Evolutionary conservation across 2,329 filamentous ascomycete species (phyloP).

Genomic region (Arthroderma sp.): DNA sequence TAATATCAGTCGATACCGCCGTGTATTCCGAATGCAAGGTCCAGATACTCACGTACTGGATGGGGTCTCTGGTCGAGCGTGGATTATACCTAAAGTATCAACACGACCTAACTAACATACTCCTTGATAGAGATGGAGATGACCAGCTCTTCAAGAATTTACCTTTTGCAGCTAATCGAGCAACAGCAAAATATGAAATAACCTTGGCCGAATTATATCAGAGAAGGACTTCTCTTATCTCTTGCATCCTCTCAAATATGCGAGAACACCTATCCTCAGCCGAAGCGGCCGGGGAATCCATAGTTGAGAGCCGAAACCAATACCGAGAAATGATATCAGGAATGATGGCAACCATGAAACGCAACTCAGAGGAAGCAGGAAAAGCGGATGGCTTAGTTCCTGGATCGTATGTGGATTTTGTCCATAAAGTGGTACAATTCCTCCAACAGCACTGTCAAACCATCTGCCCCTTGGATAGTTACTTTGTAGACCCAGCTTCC

Average conservation of each 20-base stretch:
- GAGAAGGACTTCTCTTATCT: slow-evolving; percentile 43
- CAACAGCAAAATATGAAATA: slow-evolving; percentile 32
- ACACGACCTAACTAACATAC: slow-evolving; percentile 40
- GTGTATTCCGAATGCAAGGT: slow-evolving; percentile 33
- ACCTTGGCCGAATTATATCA: slow-evolving; percentile 39
- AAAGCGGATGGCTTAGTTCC: slow-evolving; percentile 22
- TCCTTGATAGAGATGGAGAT: slow-evolving; percentile 35
- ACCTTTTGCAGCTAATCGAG: slow-evolving; percentile 37
- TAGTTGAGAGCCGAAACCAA: slow-evolving; percentile 25
- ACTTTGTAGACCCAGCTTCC: slow-evolving; percentile 46
- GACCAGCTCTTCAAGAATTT: slow-evolving; percentile 43
- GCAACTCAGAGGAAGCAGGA: slow-evolving; percentile 44
- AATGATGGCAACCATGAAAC: slow-evolving; percentile 50
- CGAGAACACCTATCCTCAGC: slow-evolving; percentile 33
- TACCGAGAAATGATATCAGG: slow-evolving; percentile 40
- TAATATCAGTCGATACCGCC: slow-evolving; percentile 29
- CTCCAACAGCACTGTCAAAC: slow-evolving; percentile 47
- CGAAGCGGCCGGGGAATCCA: slow-evolving; percentile 31
- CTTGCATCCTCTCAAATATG: slow-evolving; percentile 47
- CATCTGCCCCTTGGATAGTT: slow-evolving; percentile 42
- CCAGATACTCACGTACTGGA: slow-evolving; percentile 40
- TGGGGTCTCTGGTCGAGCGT: slow-evolving; percentile 44
- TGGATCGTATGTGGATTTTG: slow-evolving; percentile 47
- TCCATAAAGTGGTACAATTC: slow-evolving; percentile 45
- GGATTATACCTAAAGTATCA: slow-evolving; percentile 50